A percentile compares a stretch with the other conserved stretches of the same genome.
These are phyloP conservation scores for Piper longum DNA, from an alignment of 164 flowering plant genomes.

Conservation along the genomic window DNA sequence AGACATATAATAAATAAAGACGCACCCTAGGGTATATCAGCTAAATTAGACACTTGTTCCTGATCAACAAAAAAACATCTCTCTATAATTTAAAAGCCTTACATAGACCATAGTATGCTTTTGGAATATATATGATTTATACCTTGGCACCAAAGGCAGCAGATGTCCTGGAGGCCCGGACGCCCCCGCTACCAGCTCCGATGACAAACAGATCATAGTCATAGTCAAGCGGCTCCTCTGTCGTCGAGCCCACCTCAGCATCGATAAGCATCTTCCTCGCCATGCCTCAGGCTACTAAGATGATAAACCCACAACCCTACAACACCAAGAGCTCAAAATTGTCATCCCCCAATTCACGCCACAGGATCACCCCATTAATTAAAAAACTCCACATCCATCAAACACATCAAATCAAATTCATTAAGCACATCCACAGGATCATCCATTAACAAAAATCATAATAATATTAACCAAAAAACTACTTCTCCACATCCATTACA, in stretches of 20 bases:
- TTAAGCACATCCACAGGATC: too few species aligned
- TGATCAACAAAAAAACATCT: too few species aligned
- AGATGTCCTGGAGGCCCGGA: conserved; percentile 79
- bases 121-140: neutral
- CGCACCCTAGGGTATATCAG: too few species aligned
- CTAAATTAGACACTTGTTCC: too few species aligned
- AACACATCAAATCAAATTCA: too few species aligned
- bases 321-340: too few species aligned
- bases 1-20: too few species aligned
- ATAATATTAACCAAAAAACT: neutral
- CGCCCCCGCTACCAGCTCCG: conserved; percentile 98
- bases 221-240: conserved; percentile 27
- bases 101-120: neutral
- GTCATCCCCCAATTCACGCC: too few species aligned
- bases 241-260: conserved; percentile 28
- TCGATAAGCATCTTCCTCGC: conserved; percentile 80
- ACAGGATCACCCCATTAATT: too few species aligned
- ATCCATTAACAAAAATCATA: too few species aligned
- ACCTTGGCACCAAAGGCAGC: conserved; percentile 88
- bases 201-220: conserved; percentile 91
- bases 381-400: too few species aligned
- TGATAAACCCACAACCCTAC: neutral
- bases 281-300: conserved; percentile 14
- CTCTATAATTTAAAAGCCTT: too few species aligned
- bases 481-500: neutral